A percentile compares a stretch with the other conserved stretches of the same genome.
phyloP scores from a whole-genome alignment of 306 rosid genomes.

The Fragaria nilgerrensis region DNA sequence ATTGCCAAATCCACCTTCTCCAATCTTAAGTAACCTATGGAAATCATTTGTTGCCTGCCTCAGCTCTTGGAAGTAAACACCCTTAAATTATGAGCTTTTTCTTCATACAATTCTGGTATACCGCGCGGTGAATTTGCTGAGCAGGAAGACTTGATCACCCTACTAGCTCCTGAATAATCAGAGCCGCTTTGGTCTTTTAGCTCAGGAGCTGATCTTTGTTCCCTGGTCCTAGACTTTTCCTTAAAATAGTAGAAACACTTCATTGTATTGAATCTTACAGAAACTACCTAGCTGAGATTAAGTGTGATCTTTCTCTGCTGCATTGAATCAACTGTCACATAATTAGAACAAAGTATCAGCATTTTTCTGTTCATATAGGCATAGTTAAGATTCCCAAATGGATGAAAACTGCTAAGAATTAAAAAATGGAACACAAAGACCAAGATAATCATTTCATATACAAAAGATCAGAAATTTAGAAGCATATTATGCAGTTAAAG shows the following conservation, averaged over 20 bases:
- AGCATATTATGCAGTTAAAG: background rate
- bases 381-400: background rate
- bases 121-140: conserved; percentile 55
- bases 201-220: conserved; percentile 71
- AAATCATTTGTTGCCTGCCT: conserved; percentile 60
- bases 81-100: conserved; percentile 71
- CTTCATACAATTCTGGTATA: conserved; percentile 72
- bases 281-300: conserved; percentile 10
- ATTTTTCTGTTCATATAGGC: background rate
- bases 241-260: conserved; percentile 69
- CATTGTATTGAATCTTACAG: conserved; percentile 37
- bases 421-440: background rate
- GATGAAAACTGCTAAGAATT: background rate
- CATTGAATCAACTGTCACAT: conserved; percentile 17
- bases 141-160: conserved; percentile 49
- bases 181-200: conserved; percentile 42
- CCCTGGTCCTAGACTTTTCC: conserved; percentile 39
- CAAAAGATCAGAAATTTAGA: background rate
- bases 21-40: conserved; percentile 63
- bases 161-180: conserved; percentile 39
- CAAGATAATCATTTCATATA: background rate
- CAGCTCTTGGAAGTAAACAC: conserved; percentile 59
- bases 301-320: conserved; percentile 20
- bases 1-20: conserved; percentile 95
- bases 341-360: background rate